phyloP scores from a whole-genome alignment of 345 rosid genomes.

The Cardamine occulta region DNA sequence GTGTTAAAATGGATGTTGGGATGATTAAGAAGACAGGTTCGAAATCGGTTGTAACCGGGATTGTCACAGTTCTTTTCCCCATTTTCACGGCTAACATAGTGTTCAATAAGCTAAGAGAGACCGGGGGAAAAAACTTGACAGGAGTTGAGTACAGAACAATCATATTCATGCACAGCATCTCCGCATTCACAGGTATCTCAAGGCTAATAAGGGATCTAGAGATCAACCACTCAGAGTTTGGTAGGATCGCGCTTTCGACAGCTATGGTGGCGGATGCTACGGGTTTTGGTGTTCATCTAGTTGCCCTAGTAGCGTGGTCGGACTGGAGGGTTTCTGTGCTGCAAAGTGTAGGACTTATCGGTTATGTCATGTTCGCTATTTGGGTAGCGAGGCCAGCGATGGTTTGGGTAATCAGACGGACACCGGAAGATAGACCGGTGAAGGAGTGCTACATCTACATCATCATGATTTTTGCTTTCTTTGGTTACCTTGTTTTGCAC shows the following conservation, averaged over 20 bases:
- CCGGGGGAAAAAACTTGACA: constrained; percentile 31
- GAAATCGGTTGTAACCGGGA: constrained; percentile 34
- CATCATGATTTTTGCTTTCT: constrained; percentile 40
- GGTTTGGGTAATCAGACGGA: constrained; percentile 37
- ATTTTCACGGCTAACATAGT: constrained; percentile 26
- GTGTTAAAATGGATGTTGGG: constrained; percentile 56
- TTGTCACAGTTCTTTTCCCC: constrained; percentile 44
- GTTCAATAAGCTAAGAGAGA: constrained; percentile 32
- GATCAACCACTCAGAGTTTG: constrained; percentile 56
- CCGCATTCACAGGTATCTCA: constrained; percentile 50
- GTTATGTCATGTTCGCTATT: constrained; percentile 6
- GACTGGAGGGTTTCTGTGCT: constrained; percentile 22
- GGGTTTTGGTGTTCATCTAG: constrained; percentile 22
- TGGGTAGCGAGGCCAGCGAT: constrained; percentile 37
- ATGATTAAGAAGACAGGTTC: constrained; percentile 34
- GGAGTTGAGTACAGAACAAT: constrained; percentile 36
- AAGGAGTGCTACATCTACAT: constrained; percentile 31
- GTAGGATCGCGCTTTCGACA: constrained; percentile 50
- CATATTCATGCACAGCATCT: constrained; percentile 38
- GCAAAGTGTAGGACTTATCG: constrained; percentile 3
- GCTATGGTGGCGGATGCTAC: constrained; percentile 46
- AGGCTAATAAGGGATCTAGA: constrained; percentile 52
- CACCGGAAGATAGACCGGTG: constrained; percentile 44
- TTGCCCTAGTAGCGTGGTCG: constrained; percentile 35
- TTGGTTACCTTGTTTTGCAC: constrained; percentile 14